Evolutionary conservation across 208 protist species (phyloP), one percentile per base, ranked within the genome.

Genomic region (Leishmania mexicana): DNA sequence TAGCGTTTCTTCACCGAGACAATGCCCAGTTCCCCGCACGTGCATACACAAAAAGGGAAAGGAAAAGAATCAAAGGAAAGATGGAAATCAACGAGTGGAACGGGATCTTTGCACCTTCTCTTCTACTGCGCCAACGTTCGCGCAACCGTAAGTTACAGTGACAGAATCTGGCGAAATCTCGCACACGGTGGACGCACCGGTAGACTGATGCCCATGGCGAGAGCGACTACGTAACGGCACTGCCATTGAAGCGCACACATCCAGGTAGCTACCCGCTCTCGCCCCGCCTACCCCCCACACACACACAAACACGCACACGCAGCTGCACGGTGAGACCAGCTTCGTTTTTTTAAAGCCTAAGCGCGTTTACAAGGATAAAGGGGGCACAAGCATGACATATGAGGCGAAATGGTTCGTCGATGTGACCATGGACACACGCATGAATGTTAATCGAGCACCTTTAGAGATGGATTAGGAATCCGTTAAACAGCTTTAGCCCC

Each of bases 31-130:
- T 60, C 6, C 58, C 47, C 71, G 40, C 11, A 49, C 68, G 51
- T 40, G 19, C 21, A 80, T 3, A 40, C 47, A 84, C 47, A 64
- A 81, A 70, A 49, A 65, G 74, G 78, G 78, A 58, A 74, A 31
- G 3, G 47, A 79, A 54, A 8, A 28, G 40, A 31, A 58, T 3
- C 60, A n/a, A 49, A 13, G 47, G 38, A n/a, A 10, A 51, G 8
- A 31, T 51, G 40, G 5, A 17, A 42, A 54, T 53, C 8, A 13
- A 24, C 54, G 40, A 38, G 45, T 53, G 45, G 70, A 74, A 17
- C 70, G 54, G 70, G 15, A 24, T 2, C 11, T 54, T 15, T 1
- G 45, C 24, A 73, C 19, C 67, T n/a, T 73, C 11, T 3, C 8
- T 74, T 74, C 24, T 31, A n/a, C 15, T n/a, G 28, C 70, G 45